Percentiles rank a stretch among this genome's conserved stretches.
Evolutionary conservation across 2,329 filamentous ascomycete species (phyloP).

Genomic region (Xylariaceae sp.): DNA sequence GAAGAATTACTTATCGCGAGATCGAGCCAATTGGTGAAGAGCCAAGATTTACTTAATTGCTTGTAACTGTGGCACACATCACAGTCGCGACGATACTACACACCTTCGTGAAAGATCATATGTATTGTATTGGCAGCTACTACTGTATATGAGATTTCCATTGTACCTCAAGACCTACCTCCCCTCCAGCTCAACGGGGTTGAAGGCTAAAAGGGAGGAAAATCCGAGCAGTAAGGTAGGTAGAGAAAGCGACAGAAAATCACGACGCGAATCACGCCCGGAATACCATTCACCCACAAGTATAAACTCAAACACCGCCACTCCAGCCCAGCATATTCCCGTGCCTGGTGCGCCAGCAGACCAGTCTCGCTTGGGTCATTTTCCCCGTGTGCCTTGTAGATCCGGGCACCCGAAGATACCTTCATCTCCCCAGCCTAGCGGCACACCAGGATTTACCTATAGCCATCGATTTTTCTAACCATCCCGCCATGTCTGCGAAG

Average conservation of each 20-base stretch:
- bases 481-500: slow-evolving; percentile 2
- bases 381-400: background rate
- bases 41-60: background rate
- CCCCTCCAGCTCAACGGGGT: slow-evolving; percentile 16
- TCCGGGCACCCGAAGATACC: background rate
- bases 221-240: slow-evolving; percentile 3
- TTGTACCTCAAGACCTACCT: slow-evolving; percentile 19
- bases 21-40: background rate
- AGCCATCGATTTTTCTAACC: slow-evolving; percentile 12
- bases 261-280: slow-evolving; percentile 20
- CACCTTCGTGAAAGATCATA: slow-evolving; percentile 12
- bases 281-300: slow-evolving; percentile 20
- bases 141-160: slow-evolving; percentile 21
- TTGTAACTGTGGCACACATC: background rate
- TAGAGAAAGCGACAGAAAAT: slow-evolving; percentile 16
- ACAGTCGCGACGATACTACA: background rate
- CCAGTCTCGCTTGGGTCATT: background rate
- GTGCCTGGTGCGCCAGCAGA: slow-evolving; percentile 2
- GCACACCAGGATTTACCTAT: slow-evolving; percentile 17
- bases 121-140: slow-evolving; percentile 28
- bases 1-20: background rate
- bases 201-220: background rate
- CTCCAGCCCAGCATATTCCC: slow-evolving; percentile 20
- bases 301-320: slow-evolving; percentile 24
- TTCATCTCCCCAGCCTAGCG: slow-evolving; percentile 13